These are phyloP conservation scores for Gastrodia elata DNA, from an alignment of 106 monocot species.

Conservation along the genomic window DNA sequence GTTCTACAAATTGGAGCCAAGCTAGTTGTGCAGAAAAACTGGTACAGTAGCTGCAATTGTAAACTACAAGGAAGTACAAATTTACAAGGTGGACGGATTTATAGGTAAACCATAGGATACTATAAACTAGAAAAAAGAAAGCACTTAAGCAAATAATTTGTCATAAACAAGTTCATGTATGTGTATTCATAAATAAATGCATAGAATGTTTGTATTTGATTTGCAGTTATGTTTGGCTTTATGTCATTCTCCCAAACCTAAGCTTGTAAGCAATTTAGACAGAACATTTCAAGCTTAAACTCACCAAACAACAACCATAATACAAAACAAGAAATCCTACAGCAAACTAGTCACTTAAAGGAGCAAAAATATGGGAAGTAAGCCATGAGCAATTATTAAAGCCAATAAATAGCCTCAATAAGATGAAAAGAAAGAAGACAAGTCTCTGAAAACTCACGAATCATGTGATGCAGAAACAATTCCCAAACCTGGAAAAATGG, in stretches of 20 bases:
- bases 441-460: conserved; percentile 39
- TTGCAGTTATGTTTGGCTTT: background rate
- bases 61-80: too few species aligned
- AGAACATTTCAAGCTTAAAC: background rate
- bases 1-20: background rate
- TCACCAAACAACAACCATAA: background rate
- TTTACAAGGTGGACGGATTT: background rate
- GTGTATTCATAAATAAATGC: background rate
- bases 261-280: background rate
- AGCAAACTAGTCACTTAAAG: background rate
- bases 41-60: too few species aligned
- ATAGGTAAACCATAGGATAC: background rate
- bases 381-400: background rate
- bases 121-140: too few species aligned
- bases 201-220: background rate
- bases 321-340: background rate
- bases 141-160: too few species aligned
- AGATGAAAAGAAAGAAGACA: background rate
- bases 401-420: background rate
- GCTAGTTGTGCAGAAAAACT: too few species aligned
- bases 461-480: conserved; percentile 97
- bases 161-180: background rate
- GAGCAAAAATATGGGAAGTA: background rate
- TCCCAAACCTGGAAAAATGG: conserved; percentile 78
- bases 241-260: background rate